Evolutionary conservation across 805 yeast species (phyloP).

Genomic region (Candida lessepsii): DNA sequence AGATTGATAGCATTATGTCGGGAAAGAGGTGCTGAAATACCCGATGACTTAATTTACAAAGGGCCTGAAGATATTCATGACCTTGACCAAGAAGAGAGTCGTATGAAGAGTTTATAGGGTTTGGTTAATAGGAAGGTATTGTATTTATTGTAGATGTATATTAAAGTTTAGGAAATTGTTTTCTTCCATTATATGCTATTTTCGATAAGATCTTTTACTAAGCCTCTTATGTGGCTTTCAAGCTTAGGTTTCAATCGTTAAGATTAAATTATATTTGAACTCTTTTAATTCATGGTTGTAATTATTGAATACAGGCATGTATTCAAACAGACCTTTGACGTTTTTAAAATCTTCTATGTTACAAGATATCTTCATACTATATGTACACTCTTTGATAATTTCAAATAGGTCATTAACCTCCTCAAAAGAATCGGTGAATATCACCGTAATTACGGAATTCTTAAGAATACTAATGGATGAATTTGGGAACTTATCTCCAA

Average conservation of each 20-base stretch:
- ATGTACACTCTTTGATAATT: not conserved
- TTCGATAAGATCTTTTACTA: too few species aligned
- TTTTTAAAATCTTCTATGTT: slow-evolving; percentile 2
- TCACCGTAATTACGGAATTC: not conserved
- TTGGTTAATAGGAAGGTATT: not conserved
- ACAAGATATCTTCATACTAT: slow-evolving; percentile 8
- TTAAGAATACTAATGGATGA: not conserved
- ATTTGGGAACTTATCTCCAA: slow-evolving; percentile 5
- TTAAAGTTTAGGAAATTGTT: too few species aligned
- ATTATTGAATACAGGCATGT: slow-evolving; percentile 18
- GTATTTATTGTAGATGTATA: too few species aligned
- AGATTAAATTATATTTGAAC: slow-evolving; percentile 16
- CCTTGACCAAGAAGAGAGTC: slow-evolving; percentile 14
- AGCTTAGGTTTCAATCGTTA: slow-evolving; percentile 19
- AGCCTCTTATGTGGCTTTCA: too few species aligned
- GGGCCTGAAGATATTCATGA: slow-evolving; percentile 25
- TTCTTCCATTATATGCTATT: too few species aligned
- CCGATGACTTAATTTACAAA: slow-evolving; percentile 35
- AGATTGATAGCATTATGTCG: slow-evolving; percentile 42
- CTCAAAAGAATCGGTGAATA: slow-evolving; percentile 17
- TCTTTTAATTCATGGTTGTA: slow-evolving; percentile 12
- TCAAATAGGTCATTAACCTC: slow-evolving; percentile 13
- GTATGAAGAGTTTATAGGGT: slow-evolving; percentile 4
- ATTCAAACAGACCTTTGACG: slow-evolving; percentile 12
- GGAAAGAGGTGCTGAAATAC: slow-evolving; percentile 40